A percentile compares a stretch with the other conserved stretches of the same genome.
Conservation (phyloP, 83 land plant genomes). For the Picea mariana region DNA sequence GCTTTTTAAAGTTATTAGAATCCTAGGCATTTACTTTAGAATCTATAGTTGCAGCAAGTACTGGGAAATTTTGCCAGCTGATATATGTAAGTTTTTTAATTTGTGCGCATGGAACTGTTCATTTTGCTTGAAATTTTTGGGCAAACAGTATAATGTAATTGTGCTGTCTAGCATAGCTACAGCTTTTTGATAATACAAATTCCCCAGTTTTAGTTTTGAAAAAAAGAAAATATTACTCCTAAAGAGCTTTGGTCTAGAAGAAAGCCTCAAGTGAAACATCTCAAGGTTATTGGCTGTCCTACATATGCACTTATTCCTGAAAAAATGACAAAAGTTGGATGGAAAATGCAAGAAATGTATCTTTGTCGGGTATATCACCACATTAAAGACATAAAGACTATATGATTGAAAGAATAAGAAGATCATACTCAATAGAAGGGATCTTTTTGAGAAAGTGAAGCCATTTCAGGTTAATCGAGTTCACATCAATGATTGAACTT, state of each 20-base stretch:
- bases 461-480: not conserved
- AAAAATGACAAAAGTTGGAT: not conserved
- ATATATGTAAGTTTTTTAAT: too few relatives aligned
- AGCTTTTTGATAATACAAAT: too few relatives aligned
- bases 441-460: not conserved
- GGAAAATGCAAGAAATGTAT: not conserved
- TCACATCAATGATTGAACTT: too few relatives aligned
- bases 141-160: too few relatives aligned
- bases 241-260: not conserved
- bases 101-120: too few relatives aligned
- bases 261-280: not conserved
- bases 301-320: not conserved
- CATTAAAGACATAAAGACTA: not conserved
- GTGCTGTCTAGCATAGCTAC: too few relatives aligned
- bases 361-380: not conserved
- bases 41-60: too few relatives aligned
- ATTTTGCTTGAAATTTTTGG: too few relatives aligned
- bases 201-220: too few relatives aligned
- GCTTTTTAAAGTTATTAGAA: too few relatives aligned
- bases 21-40: too few relatives aligned
- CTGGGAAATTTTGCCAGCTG: too few relatives aligned
- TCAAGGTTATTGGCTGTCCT: not conserved
- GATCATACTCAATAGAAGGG: not conserved
- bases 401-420: not conserved
- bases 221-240: not conserved